Conservation (phyloP, 331 rosid genomes). For the Cydonia oblonga region DNA sequence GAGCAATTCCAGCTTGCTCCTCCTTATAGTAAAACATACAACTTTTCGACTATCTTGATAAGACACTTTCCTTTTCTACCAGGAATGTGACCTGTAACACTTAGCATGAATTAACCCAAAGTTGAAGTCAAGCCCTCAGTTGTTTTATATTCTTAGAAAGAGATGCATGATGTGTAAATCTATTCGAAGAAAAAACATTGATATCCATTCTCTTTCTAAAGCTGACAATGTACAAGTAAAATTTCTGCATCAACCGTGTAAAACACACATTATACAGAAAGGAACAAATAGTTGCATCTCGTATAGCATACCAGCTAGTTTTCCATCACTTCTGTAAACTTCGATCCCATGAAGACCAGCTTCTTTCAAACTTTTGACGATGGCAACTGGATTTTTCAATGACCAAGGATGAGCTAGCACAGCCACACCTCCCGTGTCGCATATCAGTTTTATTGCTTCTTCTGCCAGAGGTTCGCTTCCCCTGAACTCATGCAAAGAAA, state of each 20-base stretch:
- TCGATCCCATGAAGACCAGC: slow-evolving; percentile 98
- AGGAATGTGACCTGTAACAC: not conserved
- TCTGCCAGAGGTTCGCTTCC: slow-evolving; percentile 83
- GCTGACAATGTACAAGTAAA: not conserved
- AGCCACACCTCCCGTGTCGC: slow-evolving; percentile 72
- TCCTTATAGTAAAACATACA: not conserved
- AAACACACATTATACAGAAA: not conserved
- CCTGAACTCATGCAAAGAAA: slow-evolving; percentile 38
- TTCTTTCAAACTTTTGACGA: slow-evolving; percentile 60
- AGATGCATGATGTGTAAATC: too few species aligned
- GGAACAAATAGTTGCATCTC: not conserved
- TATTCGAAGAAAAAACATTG: not conserved
- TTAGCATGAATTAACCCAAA: not conserved
- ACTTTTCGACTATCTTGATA: not conserved
- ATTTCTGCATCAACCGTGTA: not conserved
- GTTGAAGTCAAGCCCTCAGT: not conserved
- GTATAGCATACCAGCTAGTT: slow-evolving; percentile 46
- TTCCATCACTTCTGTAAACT: slow-evolving; percentile 87
- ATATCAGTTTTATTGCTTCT: slow-evolving; percentile 63
- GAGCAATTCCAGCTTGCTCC: not conserved
- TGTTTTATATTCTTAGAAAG: not conserved
- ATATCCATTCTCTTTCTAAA: not conserved
- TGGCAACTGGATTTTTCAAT: slow-evolving; percentile 52
- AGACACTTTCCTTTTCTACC: not conserved
- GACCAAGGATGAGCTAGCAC: slow-evolving; percentile 99